phyloP scores from a whole-genome alignment of 2,329 filamentous ascomycete species.

The Leptodontidium sp. region DNA sequence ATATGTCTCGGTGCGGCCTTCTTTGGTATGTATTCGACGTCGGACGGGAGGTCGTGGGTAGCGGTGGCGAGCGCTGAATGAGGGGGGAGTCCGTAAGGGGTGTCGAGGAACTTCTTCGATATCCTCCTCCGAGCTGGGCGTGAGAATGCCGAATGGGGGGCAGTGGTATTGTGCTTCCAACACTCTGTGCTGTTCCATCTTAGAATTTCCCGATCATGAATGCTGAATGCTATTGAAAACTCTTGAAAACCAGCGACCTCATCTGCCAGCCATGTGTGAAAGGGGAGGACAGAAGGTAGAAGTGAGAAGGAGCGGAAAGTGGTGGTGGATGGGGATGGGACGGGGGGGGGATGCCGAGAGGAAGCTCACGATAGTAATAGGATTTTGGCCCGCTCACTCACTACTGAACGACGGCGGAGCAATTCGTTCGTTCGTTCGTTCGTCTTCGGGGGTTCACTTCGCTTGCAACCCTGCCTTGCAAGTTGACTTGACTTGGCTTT shows the following conservation, averaged over 20 bases:
- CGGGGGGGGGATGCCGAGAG: conserved; percentile 22
- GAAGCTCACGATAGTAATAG: conserved; percentile 39
- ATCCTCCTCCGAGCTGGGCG: conserved; percentile 38
- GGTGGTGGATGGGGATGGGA: conserved; percentile 25
- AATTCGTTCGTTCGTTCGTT: conserved; percentile 12
- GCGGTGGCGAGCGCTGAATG: conserved; percentile 23
- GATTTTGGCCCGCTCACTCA: conserved; percentile 25
- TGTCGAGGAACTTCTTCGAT: conserved; percentile 38
- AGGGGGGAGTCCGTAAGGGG: conserved; percentile 21
- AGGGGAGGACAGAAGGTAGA: background rate
- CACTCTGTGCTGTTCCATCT: conserved; percentile 33
- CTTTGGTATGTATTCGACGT: conserved; percentile 32
- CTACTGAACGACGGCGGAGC: conserved; percentile 20
- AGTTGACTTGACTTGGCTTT: background rate
- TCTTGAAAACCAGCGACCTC: conserved; percentile 24
- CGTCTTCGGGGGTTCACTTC: conserved; percentile 31
- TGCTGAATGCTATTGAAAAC: conserved; percentile 12
- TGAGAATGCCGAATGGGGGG: conserved; percentile 34
- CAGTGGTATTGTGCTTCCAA: conserved; percentile 33
- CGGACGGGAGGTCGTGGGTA: conserved; percentile 26
- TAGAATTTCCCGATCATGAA: conserved; percentile 27
- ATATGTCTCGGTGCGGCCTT: conserved; percentile 30
- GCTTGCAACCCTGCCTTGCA: conserved; percentile 31
- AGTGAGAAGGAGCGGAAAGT: conserved; percentile 14
- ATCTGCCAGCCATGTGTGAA: conserved; percentile 19